Conservation (phyloP, 1,284 basidiomycete genomes). For the Naganishia sp. region DNA sequence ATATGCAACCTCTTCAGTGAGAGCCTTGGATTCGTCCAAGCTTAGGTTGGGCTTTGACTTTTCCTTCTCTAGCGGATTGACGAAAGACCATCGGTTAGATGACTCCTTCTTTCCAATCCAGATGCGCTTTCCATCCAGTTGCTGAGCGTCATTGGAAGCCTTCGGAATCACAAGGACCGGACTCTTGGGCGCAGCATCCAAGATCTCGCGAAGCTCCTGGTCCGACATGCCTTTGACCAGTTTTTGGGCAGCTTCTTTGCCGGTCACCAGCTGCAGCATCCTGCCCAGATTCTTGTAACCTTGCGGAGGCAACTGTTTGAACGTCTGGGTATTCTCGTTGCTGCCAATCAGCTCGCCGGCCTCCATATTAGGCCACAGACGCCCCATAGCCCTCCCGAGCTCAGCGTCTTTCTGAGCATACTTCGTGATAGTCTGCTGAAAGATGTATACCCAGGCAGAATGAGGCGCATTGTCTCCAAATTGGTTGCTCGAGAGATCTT, state of each 20-base stretch:
- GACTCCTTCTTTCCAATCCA: not conserved
- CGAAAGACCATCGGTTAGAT: conserved; percentile 1
- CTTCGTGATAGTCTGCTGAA: not conserved
- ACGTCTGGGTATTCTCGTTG: not conserved
- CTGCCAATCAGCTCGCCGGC: no score
- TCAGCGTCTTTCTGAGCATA: not conserved
- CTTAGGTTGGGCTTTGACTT: not conserved
- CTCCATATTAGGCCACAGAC: not conserved
- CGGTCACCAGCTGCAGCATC: conserved; percentile 1
- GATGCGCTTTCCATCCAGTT: not conserved
- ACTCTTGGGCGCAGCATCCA: not conserved
- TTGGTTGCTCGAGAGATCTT: not conserved
- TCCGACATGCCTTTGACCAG: not conserved
- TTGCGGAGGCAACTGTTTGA: not conserved
- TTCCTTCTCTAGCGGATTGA: conserved; percentile 14
- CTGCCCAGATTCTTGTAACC: not conserved
- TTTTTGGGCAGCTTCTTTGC: not conserved
- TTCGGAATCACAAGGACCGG: conserved; percentile 17
- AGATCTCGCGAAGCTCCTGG: not conserved
- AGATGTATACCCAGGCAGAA: conserved; percentile 9
- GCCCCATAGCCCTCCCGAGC: not conserved
- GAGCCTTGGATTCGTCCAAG: not conserved
- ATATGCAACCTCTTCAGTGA: not conserved
- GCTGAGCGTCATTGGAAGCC: no score
- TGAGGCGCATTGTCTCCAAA: not conserved